Conservation (phyloP, 768 basidiomycete genomes). For the Rhodotorula kratochvilovae region DNA sequence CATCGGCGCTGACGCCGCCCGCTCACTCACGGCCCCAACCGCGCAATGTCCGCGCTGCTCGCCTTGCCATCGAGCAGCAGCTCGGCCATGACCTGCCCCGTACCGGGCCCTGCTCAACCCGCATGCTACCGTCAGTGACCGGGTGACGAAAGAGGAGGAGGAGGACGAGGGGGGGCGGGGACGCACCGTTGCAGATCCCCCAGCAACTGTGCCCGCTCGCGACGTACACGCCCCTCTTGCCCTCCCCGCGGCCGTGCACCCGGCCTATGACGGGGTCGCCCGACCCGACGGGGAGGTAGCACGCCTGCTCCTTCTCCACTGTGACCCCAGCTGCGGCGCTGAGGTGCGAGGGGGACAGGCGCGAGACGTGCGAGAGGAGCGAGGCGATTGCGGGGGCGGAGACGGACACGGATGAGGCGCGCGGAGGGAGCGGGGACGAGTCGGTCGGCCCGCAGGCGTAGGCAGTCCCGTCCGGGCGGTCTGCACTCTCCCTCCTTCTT, state of each 20-base stretch:
- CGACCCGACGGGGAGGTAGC: conserved; percentile 66
- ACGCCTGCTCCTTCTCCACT: conserved; percentile 62
- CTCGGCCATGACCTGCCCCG: conserved; percentile 67
- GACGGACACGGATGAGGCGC: conserved; percentile 67
- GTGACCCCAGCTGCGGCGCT: conserved; percentile 44
- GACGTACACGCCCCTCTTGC: conserved; percentile 58
- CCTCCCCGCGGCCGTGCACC: conserved; percentile 45
- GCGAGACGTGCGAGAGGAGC: conserved; percentile 47
- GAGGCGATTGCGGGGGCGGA: conserved; percentile 58
- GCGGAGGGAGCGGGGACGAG: conserved; percentile 61
- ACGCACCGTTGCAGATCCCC: conserved; percentile 15
- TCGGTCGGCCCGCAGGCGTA: conserved; percentile 79
- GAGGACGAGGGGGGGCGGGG: conserved; percentile 54
- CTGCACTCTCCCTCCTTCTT: too few relatives aligned
- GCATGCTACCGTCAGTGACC: too few relatives aligned
- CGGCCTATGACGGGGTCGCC: conserved; percentile 72
- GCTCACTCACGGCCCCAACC: conserved; percentile 17
- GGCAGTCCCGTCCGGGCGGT: conserved; percentile 49
- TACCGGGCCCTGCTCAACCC: conserved; percentile 63
- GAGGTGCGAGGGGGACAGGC: conserved; percentile 45
- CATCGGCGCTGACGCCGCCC: too few relatives aligned
- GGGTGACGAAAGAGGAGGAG: not conserved
- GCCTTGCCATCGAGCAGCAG: conserved; percentile 65
- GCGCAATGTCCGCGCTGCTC: conserved; percentile 51
- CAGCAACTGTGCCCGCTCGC: conserved; percentile 70